Base-by-base conservation (phyloP, 2,329 filamentous ascomycete genomes). In the Venturia effusa region DNA sequence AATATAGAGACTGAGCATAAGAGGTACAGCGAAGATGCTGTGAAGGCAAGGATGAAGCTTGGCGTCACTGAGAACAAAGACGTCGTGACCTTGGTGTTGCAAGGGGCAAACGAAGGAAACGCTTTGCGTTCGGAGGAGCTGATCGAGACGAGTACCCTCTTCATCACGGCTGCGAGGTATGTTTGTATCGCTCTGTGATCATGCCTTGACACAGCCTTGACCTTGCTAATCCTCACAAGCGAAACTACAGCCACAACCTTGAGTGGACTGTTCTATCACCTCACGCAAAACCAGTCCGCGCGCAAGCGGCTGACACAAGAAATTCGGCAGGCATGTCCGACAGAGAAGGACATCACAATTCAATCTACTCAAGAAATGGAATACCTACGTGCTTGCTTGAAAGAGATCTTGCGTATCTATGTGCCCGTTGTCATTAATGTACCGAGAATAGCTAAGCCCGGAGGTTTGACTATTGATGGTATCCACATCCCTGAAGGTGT, bases 391-490 rank as follows among this genome's bases (percentile, higher is more conserved):
- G 48, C 61, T 30, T 43, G 39, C 32, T 17, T 63, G n/a, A 48
- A 57, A 15, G 61, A 63, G 24, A 11, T 10, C 19, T 19, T 63
- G 48, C 61, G 61, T 10, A 34, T 55, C 45, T 63, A 63, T 24
- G 24, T 11, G 22, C 48, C 61, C 4, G 34, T 63, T 4, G 30
- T 37, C 13, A 63, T 73, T 27, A 76, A 77, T 11, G 71, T 78
- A 24, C 69, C 75, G 22, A 72, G 76, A 7, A 51, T 48, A 6
- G 61, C 59, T 34, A 64, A 64, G 4, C 37, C 37, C 15, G 64
- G 64, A n/a, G 64, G 64, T 41, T 6, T 51, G 15, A 39, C n/a
- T 30, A 64, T 65, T 32, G 64, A 65, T 30, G 64, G 64, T 4
- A 4, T 40, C 17, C 66, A 39, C 17, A 54, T 65, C 51, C 32